Conservation (phyloP, 2,329 filamentous ascomycete genomes). For the Leptodontidium sp. region DNA sequence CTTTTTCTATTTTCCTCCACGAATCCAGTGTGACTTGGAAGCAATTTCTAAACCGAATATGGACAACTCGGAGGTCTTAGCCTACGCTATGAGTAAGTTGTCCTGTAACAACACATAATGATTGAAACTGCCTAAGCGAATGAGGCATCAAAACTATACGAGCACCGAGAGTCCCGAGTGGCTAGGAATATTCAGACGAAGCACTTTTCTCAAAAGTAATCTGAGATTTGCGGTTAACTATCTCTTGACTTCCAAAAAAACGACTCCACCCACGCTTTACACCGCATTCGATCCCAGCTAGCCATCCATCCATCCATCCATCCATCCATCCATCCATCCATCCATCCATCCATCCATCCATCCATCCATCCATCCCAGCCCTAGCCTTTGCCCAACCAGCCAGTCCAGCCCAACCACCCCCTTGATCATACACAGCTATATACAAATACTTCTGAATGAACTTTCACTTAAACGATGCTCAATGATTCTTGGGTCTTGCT, state of each 20-base stretch:
- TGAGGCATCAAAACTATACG: no score
- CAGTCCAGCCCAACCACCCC: not conserved
- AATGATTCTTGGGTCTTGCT: not conserved
- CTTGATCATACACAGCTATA: slow-evolving; percentile 16
- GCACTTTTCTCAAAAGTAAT: not conserved
- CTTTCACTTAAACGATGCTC: not conserved
- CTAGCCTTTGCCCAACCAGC: not conserved
- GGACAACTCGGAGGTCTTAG: no score
- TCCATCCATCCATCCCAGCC: not conserved
- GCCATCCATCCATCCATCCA: not conserved
- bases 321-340: not conserved
- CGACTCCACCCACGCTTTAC: not conserved
- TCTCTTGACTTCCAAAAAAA: not conserved
- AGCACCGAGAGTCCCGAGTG: no score
- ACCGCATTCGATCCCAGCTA: not conserved
- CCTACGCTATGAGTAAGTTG: no score
- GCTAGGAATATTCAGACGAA: not conserved
- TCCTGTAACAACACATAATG: no score
- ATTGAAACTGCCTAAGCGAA: no score
- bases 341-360: not conserved
- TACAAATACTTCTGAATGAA: slow-evolving; percentile 4
- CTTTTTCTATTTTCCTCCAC: no score
- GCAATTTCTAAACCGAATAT: no score
- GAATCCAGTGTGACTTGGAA: no score
- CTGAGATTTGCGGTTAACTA: not conserved